Percentiles rank a stretch among this genome's conserved stretches.
These are phyloP conservation scores for Fraxinus quadrangulata DNA, from an alignment of 257 asterid species.

Conservation along the genomic window DNA sequence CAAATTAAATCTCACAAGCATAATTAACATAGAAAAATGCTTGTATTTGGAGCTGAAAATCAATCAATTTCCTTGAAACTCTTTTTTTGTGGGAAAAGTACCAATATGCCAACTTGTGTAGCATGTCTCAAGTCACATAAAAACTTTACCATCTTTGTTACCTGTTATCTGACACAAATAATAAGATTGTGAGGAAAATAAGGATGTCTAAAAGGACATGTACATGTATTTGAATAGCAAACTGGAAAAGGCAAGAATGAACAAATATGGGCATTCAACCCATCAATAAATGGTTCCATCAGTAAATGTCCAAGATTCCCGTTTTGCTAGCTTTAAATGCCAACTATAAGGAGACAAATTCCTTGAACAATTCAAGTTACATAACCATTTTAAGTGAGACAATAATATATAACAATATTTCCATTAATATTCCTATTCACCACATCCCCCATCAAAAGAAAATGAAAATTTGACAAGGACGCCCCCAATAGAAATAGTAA, in stretches of 20 bases:
- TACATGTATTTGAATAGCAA: background rate
- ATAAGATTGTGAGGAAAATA: background rate
- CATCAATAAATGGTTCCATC: conserved; percentile 25
- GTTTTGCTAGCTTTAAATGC: conserved; percentile 34
- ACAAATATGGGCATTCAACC: conserved; percentile 19
- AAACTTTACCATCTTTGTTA: background rate
- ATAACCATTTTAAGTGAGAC: conserved; percentile 39
- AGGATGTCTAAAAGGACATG: background rate
- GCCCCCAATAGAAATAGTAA: conserved; percentile 36
- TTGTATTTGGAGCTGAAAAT: background rate
- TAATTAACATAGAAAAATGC: background rate
- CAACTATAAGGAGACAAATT: conserved; percentile 43
- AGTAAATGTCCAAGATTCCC: conserved; percentile 38
- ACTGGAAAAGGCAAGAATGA: background rate
- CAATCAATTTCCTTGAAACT: background rate
- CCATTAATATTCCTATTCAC: conserved; percentile 31
- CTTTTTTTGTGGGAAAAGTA: background rate
- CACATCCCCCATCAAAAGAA: conserved; percentile 38
- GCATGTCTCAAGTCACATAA: background rate
- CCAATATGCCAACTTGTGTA: background rate
- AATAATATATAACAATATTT: conserved; percentile 30
- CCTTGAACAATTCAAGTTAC: conserved; percentile 49
- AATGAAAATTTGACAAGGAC: conserved; percentile 54
- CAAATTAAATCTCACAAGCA: background rate
- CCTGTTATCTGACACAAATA: background rate